Conservation (phyloP, 2,329 filamentous ascomycete species). For the Fusarium camptoceras region DNA sequence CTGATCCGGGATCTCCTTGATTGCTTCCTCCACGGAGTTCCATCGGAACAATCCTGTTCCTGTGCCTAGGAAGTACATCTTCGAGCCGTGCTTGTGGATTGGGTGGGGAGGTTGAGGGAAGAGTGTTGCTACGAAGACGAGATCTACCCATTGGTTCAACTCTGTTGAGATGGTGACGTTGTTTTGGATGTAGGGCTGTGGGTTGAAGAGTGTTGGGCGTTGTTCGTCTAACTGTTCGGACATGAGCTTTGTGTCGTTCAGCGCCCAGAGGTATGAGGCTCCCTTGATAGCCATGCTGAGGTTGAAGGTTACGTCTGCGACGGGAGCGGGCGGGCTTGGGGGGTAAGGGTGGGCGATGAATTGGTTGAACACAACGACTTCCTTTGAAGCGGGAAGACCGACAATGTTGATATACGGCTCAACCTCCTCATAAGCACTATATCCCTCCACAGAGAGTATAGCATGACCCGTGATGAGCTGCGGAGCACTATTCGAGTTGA, state of each 20-base stretch:
- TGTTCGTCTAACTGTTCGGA: conserved; percentile 52
- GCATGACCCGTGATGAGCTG: conserved; percentile 68
- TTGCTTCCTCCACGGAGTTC: conserved; percentile 64
- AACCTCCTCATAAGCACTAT: conserved; percentile 42
- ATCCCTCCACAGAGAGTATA: conserved; percentile 55
- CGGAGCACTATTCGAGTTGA: conserved; percentile 59
- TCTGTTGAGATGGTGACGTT: conserved; percentile 63
- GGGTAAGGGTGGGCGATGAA: conserved; percentile 60
- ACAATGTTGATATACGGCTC: conserved; percentile 62
- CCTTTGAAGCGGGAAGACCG: conserved; percentile 56
- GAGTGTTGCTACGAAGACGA: conserved; percentile 61
- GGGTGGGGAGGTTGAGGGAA: conserved; percentile 65
- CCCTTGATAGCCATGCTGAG: conserved; percentile 56
- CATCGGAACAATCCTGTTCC: conserved; percentile 65
- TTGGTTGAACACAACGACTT: conserved; percentile 59
- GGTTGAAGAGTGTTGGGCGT: conserved; percentile 61
- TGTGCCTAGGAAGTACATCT: conserved; percentile 67
- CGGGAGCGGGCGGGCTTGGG: conserved; percentile 54
- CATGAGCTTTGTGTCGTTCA: conserved; percentile 60
- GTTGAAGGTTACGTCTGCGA: conserved; percentile 60
- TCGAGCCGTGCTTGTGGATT: conserved; percentile 73
- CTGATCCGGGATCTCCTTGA: conserved; percentile 56
- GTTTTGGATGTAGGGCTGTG: conserved; percentile 48
- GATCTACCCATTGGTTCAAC: conserved; percentile 65
- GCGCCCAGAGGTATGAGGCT: conserved; percentile 64